Base-by-base conservation (phyloP, 768 basidiomycete genomes). In the Xanthoconium purpureum region DNA sequence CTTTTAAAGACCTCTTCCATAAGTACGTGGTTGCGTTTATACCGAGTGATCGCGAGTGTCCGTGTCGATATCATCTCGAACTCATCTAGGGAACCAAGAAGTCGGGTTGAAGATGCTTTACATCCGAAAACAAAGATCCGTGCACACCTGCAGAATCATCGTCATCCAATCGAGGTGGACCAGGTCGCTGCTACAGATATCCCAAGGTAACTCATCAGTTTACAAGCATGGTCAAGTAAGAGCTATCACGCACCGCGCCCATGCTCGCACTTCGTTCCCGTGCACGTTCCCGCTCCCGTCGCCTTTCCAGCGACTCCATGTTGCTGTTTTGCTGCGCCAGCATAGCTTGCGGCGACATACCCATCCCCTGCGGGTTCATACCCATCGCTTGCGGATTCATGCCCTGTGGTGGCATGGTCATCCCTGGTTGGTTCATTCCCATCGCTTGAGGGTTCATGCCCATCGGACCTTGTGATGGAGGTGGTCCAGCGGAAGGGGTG, bases 1-100 rank as follows among this genome's bases (percentile, higher is more conserved):
- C 82, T 80, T 60, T 77, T 78, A 70, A 93, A 91, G 2, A 93
- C 86, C 42, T 87, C 87, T 65, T 87, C 87, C 89, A 93, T 93
- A 57, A 87, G 75, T 43, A 91, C 90, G 63, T 92, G 89, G 63
- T 93, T 93, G 7, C 89, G 83, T 60, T 79, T 81, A 65, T 91
- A 93, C 36, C 90, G 78, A 17, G 84, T 80, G 36, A 88, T 64
- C 8, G 91, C 87, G 15, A 91, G 76, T 3, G 88, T 82, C 42
- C 87, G 80, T 2, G 87, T 83, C 0, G 90, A 87, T 56, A 91
- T 86, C 56, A 79, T 75, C 56, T 91, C 89, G 24, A 78, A 72
- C 58, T 89, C 88, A 61, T 89, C 85, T 81, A 11, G n/a, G 3
- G 6, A 13, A 51, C 4, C 32, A 35, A 32, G 2, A 37, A n/a